These are phyloP conservation scores for Diversispora epigaea DNA, from an alignment of 192 early-diverging fungal species.

Conservation along the genomic window DNA sequence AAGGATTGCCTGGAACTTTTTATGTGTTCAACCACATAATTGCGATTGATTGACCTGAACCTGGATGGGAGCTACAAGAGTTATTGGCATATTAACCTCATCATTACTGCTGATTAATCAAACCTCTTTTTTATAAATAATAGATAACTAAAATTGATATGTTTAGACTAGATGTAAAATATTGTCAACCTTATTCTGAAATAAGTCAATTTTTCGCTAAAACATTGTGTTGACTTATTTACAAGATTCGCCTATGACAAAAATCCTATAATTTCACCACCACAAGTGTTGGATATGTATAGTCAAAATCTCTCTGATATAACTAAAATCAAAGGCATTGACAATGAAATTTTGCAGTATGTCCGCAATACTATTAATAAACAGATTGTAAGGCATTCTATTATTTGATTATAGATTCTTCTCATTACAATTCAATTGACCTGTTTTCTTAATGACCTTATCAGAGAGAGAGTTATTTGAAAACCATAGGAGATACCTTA, in stretches of 20 bases:
- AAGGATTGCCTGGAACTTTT: conserved; percentile 7
- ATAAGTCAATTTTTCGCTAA: conserved; percentile 23
- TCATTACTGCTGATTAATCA: not conserved
- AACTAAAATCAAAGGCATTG: not conserved
- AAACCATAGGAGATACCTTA: conserved; percentile 18
- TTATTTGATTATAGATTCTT: not conserved
- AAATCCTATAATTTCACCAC: conserved; percentile 14
- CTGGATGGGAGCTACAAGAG: conserved; percentile 17
- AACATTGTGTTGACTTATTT: conserved; percentile 25
- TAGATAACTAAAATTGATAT: conserved; percentile 15
- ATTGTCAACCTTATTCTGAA: conserved; percentile 12
- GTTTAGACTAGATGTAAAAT: conserved; percentile 7
- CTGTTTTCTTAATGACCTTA: conserved; percentile 12
- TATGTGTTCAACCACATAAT: conserved; percentile 19
- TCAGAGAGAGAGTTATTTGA: conserved; percentile 11
- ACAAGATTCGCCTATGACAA: conserved; percentile 13
- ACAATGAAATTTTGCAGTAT: conserved; percentile 5
- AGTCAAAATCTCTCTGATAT: conserved; percentile 16
- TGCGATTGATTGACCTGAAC: conserved; percentile 23
- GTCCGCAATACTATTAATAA: conserved; percentile 14
- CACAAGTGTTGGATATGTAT: conserved; percentile 21
- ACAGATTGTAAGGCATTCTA: conserved; percentile 6
- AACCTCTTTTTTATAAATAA: conserved; percentile 11
- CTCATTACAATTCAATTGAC: not conserved
- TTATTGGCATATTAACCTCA: conserved; percentile 1